Evolutionary conservation across 2,329 filamentous ascomycete genomes (phyloP).

Genomic region (Paecilomyces fulvus): DNA sequence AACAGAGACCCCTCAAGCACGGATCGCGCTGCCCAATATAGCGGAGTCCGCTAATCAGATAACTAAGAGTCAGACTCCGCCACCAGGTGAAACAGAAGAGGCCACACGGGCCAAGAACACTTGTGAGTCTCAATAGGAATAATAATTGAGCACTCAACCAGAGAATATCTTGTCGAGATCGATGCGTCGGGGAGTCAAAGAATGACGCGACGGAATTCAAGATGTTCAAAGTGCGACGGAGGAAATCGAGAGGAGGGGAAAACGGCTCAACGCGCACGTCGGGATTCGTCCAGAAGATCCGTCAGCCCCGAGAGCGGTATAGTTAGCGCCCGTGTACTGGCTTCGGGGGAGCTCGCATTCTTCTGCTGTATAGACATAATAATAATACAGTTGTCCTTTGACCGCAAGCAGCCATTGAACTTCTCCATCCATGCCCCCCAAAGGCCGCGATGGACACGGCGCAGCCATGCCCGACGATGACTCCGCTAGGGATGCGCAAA

Average conservation of each 20-base stretch:
- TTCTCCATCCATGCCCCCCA: slow-evolving; percentile 15
- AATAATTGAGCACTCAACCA: background rate
- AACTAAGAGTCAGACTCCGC: background rate
- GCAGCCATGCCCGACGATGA: slow-evolving; percentile 17
- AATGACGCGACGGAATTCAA: background rate
- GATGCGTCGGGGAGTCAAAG: background rate
- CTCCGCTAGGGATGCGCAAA: slow-evolving; percentile 2
- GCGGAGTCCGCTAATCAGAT: background rate
- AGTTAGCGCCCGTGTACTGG: background rate
- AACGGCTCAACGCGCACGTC: background rate
- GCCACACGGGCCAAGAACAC: background rate
- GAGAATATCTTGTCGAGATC: background rate
- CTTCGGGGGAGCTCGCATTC: background rate
- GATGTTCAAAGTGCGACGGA: background rate
- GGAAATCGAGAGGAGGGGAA: background rate
- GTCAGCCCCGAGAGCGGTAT: background rate
- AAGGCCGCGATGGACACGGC: slow-evolving; percentile 14
- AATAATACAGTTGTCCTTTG: background rate
- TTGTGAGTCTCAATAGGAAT: background rate
- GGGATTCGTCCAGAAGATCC: background rate
- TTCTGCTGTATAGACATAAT: too few relatives aligned
- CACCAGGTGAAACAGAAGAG: background rate
- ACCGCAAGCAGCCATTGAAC: background rate
- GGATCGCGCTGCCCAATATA: background rate
- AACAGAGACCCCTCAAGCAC: background rate